These are phyloP conservation scores for Pseudogymnoascus sp. DNA, from an alignment of 2,329 filamentous ascomycete genomes.

Conservation along the genomic window DNA sequence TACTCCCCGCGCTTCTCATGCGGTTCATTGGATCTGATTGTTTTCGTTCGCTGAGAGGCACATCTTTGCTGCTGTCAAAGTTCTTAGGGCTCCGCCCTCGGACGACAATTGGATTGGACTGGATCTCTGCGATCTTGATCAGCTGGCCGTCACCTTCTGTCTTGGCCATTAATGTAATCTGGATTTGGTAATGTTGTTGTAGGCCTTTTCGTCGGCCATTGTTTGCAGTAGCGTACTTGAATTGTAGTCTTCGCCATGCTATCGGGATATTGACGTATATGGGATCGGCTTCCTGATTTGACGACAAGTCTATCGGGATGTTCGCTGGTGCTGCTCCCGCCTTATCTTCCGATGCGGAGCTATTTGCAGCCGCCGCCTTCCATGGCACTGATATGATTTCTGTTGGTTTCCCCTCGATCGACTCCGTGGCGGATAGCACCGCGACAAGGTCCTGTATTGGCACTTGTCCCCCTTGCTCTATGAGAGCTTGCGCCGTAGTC, in stretches of 20 bases:
- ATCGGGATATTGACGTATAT: slow-evolving; percentile 75
- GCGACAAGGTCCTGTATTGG: slow-evolving; percentile 73
- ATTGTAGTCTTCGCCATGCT: slow-evolving; percentile 90
- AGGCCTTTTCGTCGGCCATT: slow-evolving; percentile 90
- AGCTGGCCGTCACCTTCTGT: slow-evolving; percentile 58
- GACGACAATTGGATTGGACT: slow-evolving; percentile 90
- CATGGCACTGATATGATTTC: slow-evolving; percentile 96
- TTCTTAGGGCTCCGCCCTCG: slow-evolving; percentile 87
- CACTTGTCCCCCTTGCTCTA: slow-evolving; percentile 73
- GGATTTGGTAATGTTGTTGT: slow-evolving; percentile 90
- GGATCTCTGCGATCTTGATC: slow-evolving; percentile 72
- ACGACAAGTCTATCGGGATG: slow-evolving; percentile 47
- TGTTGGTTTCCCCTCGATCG: slow-evolving; percentile 82
- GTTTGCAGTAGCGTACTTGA: slow-evolving; percentile 93
- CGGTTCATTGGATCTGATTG: slow-evolving; percentile 20
- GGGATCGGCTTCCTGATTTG: slow-evolving; percentile 66
- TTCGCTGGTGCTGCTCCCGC: slow-evolving; percentile 47
- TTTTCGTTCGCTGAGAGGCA: slow-evolving; percentile 49
- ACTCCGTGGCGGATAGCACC: slow-evolving; percentile 79
- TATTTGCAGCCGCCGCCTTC: slow-evolving; percentile 51
- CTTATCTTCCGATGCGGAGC: slow-evolving; percentile 24
- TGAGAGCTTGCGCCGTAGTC: slow-evolving; percentile 60
- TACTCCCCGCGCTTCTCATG: slow-evolving; percentile 16
- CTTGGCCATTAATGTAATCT: slow-evolving; percentile 75
- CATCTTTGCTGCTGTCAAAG: slow-evolving; percentile 84